Base-by-base conservation (phyloP, 169 alveolate genomes). In the Eimeria tenella region DNA sequence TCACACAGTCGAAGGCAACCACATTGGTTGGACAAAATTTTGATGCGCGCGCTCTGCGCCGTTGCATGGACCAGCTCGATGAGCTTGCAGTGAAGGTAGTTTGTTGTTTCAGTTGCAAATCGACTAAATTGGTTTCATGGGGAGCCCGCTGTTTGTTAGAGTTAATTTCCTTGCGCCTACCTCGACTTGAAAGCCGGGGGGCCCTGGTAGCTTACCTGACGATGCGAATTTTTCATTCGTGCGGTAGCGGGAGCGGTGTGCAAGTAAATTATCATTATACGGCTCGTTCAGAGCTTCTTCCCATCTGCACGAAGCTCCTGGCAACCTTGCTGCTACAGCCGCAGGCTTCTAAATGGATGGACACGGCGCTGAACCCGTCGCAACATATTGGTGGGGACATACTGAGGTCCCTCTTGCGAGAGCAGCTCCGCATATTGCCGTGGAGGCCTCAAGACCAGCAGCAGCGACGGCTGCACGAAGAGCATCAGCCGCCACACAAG, bases 81-180 rank as follows among this genome's bases (percentile, higher is more conserved):
- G 86, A 79, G 53, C 42, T 73, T 50, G 91, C 63, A 25, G 49
- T 65, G 49, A 74, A 60, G 49, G 65, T 90, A 23, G 68, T 90
- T 19, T 58, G 84, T 75, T 77, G 94, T 74, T 90, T 90, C 91
- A 19, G 94, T 53, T 75, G 95, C 93, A 86, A 49, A n/a, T 49
- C 55, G 52, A 93, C 65, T 4, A 89, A 93, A 25, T 21, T 93
- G 55, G 75, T 83, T 17, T 81, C 93, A 10, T 93, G 95, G 95
- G 81, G 93, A 1, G 91, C 91, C 77, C 95, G 95, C 11, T 93
- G 95, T 70, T 89, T 93, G 73, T 56, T 82, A 63, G 81, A 83
- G 71, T 68, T 93, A 25, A 74, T 86, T 9, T 31, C 83, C n/a
- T 25, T 86, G 88, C 93, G 83, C 9, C 83, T 93, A 6, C 70